Evolutionary conservation across 163 green algal species (phyloP).

Genomic region (Volvox carteri): DNA sequence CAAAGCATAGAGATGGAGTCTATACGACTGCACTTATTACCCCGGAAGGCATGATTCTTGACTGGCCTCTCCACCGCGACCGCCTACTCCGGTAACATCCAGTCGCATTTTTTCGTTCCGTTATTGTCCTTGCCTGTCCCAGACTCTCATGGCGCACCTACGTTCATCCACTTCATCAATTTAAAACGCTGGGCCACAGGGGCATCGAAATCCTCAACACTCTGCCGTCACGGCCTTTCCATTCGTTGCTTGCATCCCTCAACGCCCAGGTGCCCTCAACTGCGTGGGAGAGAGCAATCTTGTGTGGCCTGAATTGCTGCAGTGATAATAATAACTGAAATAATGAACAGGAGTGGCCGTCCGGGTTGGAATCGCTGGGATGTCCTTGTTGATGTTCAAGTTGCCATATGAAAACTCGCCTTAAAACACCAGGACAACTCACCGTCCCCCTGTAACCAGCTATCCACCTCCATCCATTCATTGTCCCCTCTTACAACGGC

Average conservation of each 20-base stretch:
- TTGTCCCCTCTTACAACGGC: neutral
- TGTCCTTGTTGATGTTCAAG: too few relatives aligned
- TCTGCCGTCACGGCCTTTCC: neutral
- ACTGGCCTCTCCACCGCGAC: conserved; percentile 58
- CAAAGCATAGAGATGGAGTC: conserved; percentile 10
- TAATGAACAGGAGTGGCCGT: neutral
- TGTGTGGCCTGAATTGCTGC: neutral
- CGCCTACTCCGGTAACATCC: conserved; percentile 56
- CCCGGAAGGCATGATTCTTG: conserved; percentile 22
- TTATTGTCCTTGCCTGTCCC: too few relatives aligned
- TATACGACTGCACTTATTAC: conserved; percentile 60
- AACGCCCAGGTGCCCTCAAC: neutral
- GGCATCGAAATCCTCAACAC: conserved; percentile 26
- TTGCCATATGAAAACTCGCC: neutral
- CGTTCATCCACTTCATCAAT: neutral
- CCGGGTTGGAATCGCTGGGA: neutral
- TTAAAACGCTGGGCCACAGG: neutral
- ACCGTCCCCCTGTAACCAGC: neutral
- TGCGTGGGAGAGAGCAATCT: neutral
- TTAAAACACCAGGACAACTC: neutral
- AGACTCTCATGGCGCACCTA: neutral
- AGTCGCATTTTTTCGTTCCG: too few relatives aligned
- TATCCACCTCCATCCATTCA: neutral
- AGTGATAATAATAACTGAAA: neutral
- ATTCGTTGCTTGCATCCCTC: neutral